These are phyloP conservation scores for Trichoderma sp. DNA, from an alignment of 2,329 filamentous ascomycete genomes.

Conservation along the genomic window DNA sequence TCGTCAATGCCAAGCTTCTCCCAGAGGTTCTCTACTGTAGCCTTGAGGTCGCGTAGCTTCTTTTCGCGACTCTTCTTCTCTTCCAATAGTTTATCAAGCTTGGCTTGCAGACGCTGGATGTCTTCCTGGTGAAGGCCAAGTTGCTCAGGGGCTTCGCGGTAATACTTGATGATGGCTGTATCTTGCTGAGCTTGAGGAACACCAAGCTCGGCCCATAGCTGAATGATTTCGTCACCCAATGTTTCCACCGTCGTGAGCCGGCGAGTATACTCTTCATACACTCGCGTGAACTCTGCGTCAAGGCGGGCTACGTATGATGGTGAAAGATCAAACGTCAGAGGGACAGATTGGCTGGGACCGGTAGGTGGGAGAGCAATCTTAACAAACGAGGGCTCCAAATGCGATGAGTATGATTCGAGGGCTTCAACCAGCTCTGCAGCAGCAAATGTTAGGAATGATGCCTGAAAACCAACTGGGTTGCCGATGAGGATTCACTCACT, in stretches of 20 bases:
- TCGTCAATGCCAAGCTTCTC: conserved; percentile 83
- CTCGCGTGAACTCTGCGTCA: conserved; percentile 86
- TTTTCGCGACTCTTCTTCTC: conserved; percentile 87
- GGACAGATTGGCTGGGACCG: conserved; percentile 71
- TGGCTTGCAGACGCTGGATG: conserved; percentile 68
- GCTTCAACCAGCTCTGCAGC: conserved; percentile 82
- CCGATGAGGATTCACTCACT: conserved; percentile 57
- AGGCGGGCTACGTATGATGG: conserved; percentile 82
- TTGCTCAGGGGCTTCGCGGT: conserved; percentile 89
- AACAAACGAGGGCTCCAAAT: conserved; percentile 88
- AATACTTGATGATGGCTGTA: conserved; percentile 80
- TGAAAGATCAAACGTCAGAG: conserved; percentile 89
- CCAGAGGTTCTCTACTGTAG: conserved; percentile 84
- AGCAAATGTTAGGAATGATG: background rate
- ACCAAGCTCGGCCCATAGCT: conserved; percentile 93
- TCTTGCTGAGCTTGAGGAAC: conserved; percentile 94
- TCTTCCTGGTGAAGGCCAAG: conserved; percentile 90
- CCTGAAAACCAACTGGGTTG: background rate
- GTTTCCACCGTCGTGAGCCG: conserved; percentile 75
- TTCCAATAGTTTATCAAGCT: conserved; percentile 79
- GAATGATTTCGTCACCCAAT: conserved; percentile 81
- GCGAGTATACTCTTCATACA: conserved; percentile 94
- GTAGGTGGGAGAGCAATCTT: conserved; percentile 83
- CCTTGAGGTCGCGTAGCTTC: conserved; percentile 71
- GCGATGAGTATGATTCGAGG: conserved; percentile 92